A percentile compares a stretch with the other conserved stretches of the same genome.
Conservation (phyloP, 352 stramenopile species). For the Pythium insidiosum region DNA sequence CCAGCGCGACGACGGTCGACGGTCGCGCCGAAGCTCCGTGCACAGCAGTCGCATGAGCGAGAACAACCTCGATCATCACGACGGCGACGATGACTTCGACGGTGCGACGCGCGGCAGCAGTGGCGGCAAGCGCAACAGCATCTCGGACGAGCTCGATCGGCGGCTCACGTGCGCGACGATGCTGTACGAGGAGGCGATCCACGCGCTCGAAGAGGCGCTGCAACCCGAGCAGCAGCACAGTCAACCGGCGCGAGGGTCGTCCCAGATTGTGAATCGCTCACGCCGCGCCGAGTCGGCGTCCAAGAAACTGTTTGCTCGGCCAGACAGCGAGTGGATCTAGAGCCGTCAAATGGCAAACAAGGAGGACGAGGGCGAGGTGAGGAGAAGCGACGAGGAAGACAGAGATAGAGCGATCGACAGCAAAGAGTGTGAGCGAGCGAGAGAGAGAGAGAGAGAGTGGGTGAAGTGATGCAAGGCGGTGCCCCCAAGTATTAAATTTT, state of each 20-base stretch:
- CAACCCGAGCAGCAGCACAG: conserved; percentile 3
- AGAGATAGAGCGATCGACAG: not conserved
- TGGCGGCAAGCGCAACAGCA: conserved; percentile 4
- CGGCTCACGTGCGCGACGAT: conserved; percentile 10
- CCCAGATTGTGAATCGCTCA: conserved; percentile 1
- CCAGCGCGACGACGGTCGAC: too few species aligned
- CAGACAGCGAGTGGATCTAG: conserved; percentile 21
- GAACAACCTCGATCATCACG: not conserved
- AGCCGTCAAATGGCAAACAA: too few species aligned
- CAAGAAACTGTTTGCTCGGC: conserved; percentile 8
- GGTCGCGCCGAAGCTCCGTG: too few species aligned
- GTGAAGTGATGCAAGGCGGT: too few species aligned
- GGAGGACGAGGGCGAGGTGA: not conserved
- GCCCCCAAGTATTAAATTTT: too few species aligned
- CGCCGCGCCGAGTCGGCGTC: conserved; percentile 10
- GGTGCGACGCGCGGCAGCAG: not conserved
- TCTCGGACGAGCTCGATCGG: conserved; percentile 16
- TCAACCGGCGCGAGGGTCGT: too few species aligned
- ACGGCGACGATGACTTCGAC: not conserved
- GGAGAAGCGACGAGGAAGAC: not conserved
- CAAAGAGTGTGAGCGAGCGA: too few species aligned
- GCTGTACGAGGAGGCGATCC: conserved; percentile 17
- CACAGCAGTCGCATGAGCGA: conserved; percentile 6
- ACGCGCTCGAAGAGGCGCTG: conserved; percentile 14
- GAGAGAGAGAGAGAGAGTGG: too few species aligned